These are phyloP conservation scores for Penicillium sp. DNA, from an alignment of 2,329 filamentous ascomycete genomes.

Conservation along the genomic window DNA sequence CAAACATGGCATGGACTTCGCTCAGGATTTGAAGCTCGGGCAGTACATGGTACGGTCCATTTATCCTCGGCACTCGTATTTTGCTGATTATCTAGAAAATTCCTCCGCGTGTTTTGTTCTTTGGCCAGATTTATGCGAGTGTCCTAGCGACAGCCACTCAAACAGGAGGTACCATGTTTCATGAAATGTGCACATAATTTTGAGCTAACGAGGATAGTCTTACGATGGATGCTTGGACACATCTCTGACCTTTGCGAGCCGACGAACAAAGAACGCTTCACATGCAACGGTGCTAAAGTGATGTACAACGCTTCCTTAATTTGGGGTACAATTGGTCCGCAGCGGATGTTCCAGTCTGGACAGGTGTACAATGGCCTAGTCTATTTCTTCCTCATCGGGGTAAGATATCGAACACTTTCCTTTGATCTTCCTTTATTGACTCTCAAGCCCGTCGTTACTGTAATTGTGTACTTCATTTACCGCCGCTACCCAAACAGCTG, in stretches of 20 bases:
- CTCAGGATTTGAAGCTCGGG: conserved; percentile 31
- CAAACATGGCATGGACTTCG: conserved; percentile 34
- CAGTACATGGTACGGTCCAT: conserved; percentile 28
- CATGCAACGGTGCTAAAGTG: conserved; percentile 32
- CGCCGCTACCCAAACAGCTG: conserved; percentile 29
- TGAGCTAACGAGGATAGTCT: conserved; percentile 14
- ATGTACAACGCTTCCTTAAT: conserved; percentile 34
- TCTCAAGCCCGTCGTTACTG: conserved; percentile 27
- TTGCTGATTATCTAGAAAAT: conserved; percentile 19
- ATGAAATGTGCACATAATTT: not conserved
- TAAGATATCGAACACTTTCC: conserved; percentile 3
- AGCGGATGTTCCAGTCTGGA: conserved; percentile 31
- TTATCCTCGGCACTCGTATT: too few species aligned
- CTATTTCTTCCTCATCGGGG: conserved; percentile 33
- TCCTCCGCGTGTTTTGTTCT: conserved; percentile 31
- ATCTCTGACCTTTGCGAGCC: conserved; percentile 27
- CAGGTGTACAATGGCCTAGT: conserved; percentile 30
- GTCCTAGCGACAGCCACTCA: conserved; percentile 32
- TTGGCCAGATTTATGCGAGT: conserved; percentile 33
- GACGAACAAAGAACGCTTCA: conserved; percentile 32
- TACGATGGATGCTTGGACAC: conserved; percentile 32
- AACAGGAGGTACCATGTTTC: conserved; percentile 25
- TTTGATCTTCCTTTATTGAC: not conserved
- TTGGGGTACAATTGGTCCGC: conserved; percentile 34
- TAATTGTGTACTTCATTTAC: conserved; percentile 27